A percentile compares a stretch with the other conserved stretches of the same genome.
Conservation (phyloP, 352 stramenopile species). For the Thraustochytrium sp. region DNA sequence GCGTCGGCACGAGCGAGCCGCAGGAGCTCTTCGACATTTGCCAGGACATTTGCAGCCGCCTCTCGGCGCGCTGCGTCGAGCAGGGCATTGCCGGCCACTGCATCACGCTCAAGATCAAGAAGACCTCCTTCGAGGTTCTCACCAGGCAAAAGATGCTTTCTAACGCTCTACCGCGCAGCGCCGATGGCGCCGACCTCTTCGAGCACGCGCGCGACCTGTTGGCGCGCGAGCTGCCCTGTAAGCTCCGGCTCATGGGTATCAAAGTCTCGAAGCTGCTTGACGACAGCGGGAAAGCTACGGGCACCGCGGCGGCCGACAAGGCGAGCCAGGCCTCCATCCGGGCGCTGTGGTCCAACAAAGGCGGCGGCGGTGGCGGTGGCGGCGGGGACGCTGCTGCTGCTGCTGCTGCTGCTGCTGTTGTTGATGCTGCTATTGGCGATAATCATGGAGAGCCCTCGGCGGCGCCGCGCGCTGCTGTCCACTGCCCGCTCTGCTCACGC, state of each 20-base stretch:
- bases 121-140: constrained; percentile 40
- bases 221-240: not conserved
- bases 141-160: constrained; percentile 26
- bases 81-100: constrained; percentile 11
- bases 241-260: constrained; percentile 49
- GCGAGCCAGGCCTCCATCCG: not conserved
- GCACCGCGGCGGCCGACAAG: not conserved
- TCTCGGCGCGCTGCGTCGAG: constrained; percentile 8
- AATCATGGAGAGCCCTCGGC: not conserved
- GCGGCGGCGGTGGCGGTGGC: too few relatives aligned
- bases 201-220: constrained; percentile 23
- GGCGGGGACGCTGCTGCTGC: too few relatives aligned
- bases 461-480: too few relatives aligned
- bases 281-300: too few relatives aligned
- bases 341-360: not conserved
- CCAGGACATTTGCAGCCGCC: constrained; percentile 17
- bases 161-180: not conserved
- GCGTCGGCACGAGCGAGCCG: not conserved
- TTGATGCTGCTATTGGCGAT: too few relatives aligned
- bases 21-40: not conserved
- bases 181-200: constrained; percentile 35
- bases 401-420: too few relatives aligned
- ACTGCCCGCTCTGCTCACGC: too few relatives aligned
- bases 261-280: constrained; percentile 41
- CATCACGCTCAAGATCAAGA: constrained; percentile 53